These are phyloP conservation scores for Chrysosporium queenslandicum DNA, from an alignment of 2,329 filamentous ascomycete genomes.

Conservation along the genomic window DNA sequence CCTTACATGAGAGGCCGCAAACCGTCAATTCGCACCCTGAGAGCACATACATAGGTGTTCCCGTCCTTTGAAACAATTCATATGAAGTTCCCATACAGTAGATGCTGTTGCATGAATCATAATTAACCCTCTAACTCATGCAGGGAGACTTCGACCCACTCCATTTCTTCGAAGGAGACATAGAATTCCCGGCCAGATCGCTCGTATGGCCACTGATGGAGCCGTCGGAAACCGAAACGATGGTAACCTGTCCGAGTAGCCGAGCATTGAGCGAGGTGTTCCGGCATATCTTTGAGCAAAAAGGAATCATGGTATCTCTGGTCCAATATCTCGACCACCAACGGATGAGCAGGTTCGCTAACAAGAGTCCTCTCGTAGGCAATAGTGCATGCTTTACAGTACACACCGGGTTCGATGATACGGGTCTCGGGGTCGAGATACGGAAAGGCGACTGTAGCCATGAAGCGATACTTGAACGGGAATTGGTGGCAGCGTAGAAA, in stretches of 20 bases:
- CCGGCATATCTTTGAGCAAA: background rate
- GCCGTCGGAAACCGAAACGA: background rate
- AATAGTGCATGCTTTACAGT: background rate
- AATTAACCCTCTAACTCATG: too few species aligned
- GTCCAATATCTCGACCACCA: background rate
- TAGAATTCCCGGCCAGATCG: background rate
- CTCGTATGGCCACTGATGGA: background rate
- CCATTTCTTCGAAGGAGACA: background rate
- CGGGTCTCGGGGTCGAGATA: background rate
- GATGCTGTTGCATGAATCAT: too few species aligned
- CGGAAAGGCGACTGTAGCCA: background rate
- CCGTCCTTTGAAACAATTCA: too few species aligned
- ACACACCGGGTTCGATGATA: background rate
- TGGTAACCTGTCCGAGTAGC: background rate
- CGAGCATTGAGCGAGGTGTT: background rate
- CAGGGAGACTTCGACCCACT: too few species aligned
- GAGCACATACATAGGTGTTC: too few species aligned
- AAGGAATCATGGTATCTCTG: background rate
- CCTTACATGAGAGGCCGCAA: too few species aligned
- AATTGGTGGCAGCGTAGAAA: background rate
- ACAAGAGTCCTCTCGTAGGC: background rate
- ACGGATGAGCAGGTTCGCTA: background rate
- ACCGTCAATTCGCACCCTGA: too few species aligned
- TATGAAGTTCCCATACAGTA: too few species aligned
- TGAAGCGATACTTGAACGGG: background rate